These are phyloP conservation scores for Digitaria exilis DNA, from an alignment of 202 grass and related monocot genomes.

Conservation along the genomic window DNA sequence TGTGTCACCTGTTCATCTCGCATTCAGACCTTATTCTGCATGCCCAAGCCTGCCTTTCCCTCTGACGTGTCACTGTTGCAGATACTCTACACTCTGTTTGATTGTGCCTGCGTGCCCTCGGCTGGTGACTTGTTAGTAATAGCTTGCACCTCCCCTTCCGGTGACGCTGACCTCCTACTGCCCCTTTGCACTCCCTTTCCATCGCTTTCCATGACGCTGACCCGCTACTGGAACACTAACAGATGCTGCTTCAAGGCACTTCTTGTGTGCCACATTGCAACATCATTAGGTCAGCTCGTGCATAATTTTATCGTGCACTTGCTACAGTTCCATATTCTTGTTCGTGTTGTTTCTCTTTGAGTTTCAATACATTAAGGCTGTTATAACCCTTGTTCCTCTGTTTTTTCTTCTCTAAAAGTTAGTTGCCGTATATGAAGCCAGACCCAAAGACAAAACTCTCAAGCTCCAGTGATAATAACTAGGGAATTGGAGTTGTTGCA, in stretches of 20 bases:
- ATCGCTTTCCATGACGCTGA: conserved; percentile 34
- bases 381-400: background rate
- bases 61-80: conserved; percentile 24
- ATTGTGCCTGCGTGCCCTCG: conserved; percentile 26
- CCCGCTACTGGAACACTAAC: conserved; percentile 45
- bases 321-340: background rate
- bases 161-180: conserved; percentile 41
- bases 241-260: conserved; percentile 42
- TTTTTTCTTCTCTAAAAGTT: background rate
- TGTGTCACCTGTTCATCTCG: conserved; percentile 34
- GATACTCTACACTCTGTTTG: conserved; percentile 11
- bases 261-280: conserved; percentile 38
- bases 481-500: background rate
- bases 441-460: background rate
- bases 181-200: conserved; percentile 36
- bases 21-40: conserved; percentile 32
- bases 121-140: conserved; percentile 50
- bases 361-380: background rate
- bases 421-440: background rate
- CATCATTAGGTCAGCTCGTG: conserved; percentile 13
- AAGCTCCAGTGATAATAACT: background rate
- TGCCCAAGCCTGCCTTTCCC: background rate
- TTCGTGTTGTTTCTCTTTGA: background rate
- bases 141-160: conserved; percentile 47
- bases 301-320: conserved; percentile 26